phyloP scores from a whole-genome alignment of 2,329 filamentous ascomycete species.

The Alternaria dauci region DNA sequence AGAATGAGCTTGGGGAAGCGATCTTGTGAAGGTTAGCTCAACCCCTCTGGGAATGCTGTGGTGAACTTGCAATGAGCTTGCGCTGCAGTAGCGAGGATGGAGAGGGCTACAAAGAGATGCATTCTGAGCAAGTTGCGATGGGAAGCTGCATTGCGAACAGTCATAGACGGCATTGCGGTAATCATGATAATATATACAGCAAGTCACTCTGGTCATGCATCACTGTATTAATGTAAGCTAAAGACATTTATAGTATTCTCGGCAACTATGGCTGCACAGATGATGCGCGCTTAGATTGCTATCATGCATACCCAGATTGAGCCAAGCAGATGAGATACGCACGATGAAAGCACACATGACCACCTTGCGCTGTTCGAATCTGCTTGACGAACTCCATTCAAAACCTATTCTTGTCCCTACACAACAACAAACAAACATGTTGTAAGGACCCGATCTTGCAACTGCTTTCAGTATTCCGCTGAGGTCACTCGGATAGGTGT shows the following conservation, averaged over 20 bases:
- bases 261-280: constrained; percentile 2
- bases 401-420: background rate
- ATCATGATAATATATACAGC: background rate
- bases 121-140: background rate
- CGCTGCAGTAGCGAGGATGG: background rate
- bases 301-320: background rate
- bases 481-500: background rate
- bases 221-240: background rate
- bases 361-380: background rate
- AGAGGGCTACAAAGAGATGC: constrained; percentile 1
- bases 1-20: constrained; percentile 39
- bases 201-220: constrained; percentile 1
- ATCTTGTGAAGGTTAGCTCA: constrained; percentile 18
- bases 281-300: background rate
- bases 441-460: background rate
- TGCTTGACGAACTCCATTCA: background rate
- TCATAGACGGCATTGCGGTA: background rate
- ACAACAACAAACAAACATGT: background rate
- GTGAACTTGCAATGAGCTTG: constrained; percentile 2
- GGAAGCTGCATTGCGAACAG: background rate
- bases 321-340: background rate
- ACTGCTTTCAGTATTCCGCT: background rate
- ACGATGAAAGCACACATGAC: background rate
- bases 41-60: background rate
- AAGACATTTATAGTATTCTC: background rate